Percentiles rank a stretch among this genome's conserved stretches.
These are phyloP conservation scores for Syncephalastrum monosporum DNA, from an alignment of 371 early-diverging fungal genomes.

Conservation along the genomic window DNA sequence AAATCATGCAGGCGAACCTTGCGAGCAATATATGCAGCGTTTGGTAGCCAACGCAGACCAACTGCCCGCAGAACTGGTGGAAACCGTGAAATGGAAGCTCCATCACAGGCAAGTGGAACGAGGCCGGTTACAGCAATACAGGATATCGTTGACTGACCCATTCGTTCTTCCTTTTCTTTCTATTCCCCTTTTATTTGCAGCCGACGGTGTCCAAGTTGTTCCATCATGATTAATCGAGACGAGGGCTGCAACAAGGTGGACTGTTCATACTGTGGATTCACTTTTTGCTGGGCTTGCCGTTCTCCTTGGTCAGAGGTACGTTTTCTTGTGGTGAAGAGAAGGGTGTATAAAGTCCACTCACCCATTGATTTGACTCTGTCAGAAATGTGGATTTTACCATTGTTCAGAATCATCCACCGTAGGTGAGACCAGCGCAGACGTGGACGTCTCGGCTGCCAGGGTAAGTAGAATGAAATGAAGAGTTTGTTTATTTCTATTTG, in stretches of 20 bases:
- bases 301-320: constrained; percentile 38
- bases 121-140: neutral
- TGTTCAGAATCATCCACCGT: constrained; percentile 6
- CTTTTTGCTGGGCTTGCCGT: constrained; percentile 69
- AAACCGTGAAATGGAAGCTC: constrained; percentile 52
- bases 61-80: constrained; percentile 26
- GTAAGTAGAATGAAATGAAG: constrained; percentile 5
- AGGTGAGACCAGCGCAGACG: neutral
- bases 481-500: neutral
- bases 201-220: constrained; percentile 70
- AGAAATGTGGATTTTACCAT: constrained; percentile 22
- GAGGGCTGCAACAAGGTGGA: constrained; percentile 82
- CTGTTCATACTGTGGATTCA: constrained; percentile 68
- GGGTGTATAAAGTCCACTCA: too few relatives aligned
- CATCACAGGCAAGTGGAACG: constrained; percentile 12
- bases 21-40: constrained; percentile 49
- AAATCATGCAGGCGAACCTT: constrained; percentile 45
- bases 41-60: constrained; percentile 15
- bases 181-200: constrained; percentile 16
- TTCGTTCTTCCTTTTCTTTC: neutral
- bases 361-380: neutral
- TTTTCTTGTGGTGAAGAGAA: neutral
- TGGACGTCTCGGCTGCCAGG: constrained; percentile 12
- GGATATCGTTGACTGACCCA: constrained; percentile 13
- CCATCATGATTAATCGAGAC: constrained; percentile 71